phyloP scores from a whole-genome alignment of 306 rosid genomes.

The Glycine tomentella region DNA sequence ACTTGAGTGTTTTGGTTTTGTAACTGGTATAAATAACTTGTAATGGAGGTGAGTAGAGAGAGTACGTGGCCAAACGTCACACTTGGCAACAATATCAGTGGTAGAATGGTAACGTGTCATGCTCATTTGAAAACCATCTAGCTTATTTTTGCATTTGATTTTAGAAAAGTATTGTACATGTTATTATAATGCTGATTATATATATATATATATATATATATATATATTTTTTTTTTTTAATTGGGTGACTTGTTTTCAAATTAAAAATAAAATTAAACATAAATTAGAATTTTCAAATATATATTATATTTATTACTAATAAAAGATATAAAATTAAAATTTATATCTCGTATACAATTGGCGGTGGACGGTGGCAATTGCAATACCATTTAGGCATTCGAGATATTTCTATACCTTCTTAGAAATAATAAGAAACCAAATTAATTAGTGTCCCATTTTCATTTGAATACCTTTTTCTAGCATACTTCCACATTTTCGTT shows the following conservation, averaged over 20 bases:
- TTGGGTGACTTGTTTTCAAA: background rate
- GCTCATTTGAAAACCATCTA: background rate
- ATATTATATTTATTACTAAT: no score
- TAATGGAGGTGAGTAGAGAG: slow-evolving; percentile 28
- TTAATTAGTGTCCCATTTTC: no score
- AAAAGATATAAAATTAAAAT: no score
- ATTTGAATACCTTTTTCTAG: no score
- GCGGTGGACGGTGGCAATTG: background rate
- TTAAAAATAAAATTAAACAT: no score
- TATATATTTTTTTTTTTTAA: background rate
- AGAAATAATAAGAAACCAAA: background rate
- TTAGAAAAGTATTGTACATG: no score
- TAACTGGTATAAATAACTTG: slow-evolving; percentile 22
- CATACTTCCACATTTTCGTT: background rate
- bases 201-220: no score
- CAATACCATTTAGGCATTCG: background rate
- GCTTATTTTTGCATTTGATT: no score
- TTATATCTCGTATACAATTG: background rate
- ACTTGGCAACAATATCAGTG: slow-evolving; percentile 29
- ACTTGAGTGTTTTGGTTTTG: no score
- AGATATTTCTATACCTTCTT: background rate
- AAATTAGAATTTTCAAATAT: no score
- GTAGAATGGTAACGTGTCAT: slow-evolving; percentile 37
- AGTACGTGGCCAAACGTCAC: slow-evolving; percentile 30
- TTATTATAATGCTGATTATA: background rate